phyloP scores from a whole-genome alignment of 208 protist genomes.

The Acanthamoeba sp. region DNA sequence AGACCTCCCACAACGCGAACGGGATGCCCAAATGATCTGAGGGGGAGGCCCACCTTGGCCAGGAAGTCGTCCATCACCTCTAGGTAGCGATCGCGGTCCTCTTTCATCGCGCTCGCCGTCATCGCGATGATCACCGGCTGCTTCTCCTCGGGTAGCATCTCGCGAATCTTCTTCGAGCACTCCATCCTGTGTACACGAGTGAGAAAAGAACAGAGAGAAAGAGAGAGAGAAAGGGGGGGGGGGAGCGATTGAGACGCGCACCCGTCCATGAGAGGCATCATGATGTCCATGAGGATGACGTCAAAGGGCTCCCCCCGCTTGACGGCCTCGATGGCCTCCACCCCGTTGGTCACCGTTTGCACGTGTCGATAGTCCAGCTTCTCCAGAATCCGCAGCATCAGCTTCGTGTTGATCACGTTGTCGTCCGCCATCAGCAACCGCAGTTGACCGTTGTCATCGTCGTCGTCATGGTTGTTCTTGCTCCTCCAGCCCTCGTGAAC shows the following conservation, averaged over 20 bases:
- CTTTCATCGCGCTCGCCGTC: constrained; percentile 37
- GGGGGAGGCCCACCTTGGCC: background rate
- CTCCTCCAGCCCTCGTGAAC: background rate
- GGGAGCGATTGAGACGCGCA: no score
- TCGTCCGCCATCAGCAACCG: constrained; percentile 5
- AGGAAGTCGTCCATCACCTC: constrained; percentile 47
- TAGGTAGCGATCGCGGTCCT: constrained; percentile 24
- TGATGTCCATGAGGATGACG: constrained; percentile 14
- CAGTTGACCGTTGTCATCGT: background rate
- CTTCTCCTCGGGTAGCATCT: background rate
- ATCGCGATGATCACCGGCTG: constrained; percentile 15
- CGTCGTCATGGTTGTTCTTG: background rate
- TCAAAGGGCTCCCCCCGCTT: background rate
- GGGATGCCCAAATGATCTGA: background rate
- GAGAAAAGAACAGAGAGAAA: background rate
- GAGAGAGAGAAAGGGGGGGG: background rate
- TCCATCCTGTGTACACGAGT: background rate
- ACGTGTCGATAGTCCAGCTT: background rate
- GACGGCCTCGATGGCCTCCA: background rate
- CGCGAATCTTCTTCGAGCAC: background rate
- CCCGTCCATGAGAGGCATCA: constrained; percentile 44
- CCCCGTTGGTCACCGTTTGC: background rate
- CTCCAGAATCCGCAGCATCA: background rate
- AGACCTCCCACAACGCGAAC: no score
- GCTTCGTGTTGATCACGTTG: constrained; percentile 31